phyloP scores from a whole-genome alignment of 306 rosid genomes.

The Betula pendula region DNA sequence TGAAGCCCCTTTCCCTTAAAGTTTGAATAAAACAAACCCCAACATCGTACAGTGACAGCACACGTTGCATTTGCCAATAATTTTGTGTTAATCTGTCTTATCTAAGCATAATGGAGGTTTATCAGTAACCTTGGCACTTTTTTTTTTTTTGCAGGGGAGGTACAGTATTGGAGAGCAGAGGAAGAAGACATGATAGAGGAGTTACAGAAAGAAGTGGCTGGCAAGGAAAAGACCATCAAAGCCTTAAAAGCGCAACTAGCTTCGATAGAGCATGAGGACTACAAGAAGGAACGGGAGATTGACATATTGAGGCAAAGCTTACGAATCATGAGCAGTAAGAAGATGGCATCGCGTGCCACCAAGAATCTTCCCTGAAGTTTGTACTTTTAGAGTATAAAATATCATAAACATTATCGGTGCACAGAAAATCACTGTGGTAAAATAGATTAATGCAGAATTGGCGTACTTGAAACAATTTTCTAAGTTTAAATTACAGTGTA shows the following conservation, averaged over 20 bases:
- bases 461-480: not conserved
- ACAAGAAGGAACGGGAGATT: conserved; percentile 67
- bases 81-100: not conserved
- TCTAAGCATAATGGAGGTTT: not conserved
- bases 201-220: conserved; percentile 54
- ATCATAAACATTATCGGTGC: not conserved
- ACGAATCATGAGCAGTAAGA: conserved; percentile 67
- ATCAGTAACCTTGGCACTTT: not conserved
- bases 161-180: conserved; percentile 68
- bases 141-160: conserved; percentile 48
- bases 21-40: too few relatives aligned
- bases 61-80: not conserved
- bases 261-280: conserved; percentile 56
- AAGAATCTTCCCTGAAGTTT: conserved; percentile 36
- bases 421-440: not conserved
- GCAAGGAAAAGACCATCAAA: conserved; percentile 61
- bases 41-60: not conserved
- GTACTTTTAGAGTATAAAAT: not conserved
- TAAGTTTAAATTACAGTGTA: not conserved
- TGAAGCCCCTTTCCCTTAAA: not conserved
- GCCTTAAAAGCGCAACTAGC: conserved; percentile 42
- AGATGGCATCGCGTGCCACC: conserved; percentile 36
- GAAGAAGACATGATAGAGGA: conserved; percentile 68
- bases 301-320: conserved; percentile 89
- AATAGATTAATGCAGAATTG: not conserved